Base-by-base conservation (phyloP, 208 protist genomes). In the Crithidia acanthocephali region DNA sequence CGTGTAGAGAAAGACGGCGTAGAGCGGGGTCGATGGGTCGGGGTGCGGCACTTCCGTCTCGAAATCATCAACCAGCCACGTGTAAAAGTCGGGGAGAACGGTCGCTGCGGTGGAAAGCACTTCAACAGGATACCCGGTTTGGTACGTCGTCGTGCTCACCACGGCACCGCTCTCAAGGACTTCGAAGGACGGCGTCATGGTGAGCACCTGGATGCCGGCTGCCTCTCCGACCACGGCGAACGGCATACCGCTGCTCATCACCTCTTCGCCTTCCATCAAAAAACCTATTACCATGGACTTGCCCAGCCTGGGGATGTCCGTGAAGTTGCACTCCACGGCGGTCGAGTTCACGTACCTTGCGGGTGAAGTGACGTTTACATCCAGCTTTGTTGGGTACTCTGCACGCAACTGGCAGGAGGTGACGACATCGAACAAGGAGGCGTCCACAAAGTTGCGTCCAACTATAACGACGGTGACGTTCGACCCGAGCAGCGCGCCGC, bases 371-470 rank as follows among this genome's bases (percentile, higher is more conserved):
- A 40, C 18, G 25, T 33, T 55, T 33, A 8, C 27, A 0, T 3
- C n/a, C n/a, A n/a, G n/a, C n/a, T n/a, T n/a, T n/a, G n/a, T n/a
- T n/a, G n/a, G n/a, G n/a, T n/a, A n/a, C n/a, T n/a, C n/a, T n/a
- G n/a, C n/a, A n/a, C n/a, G n/a, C n/a, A n/a, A n/a, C n/a, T n/a
- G n/a, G n/a, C n/a, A n/a, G n/a, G n/a, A n/a, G n/a, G n/a, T n/a
- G n/a, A n/a, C n/a, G n/a, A n/a, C n/a, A n/a, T n/a, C n/a, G n/a
- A n/a, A n/a, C n/a, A n/a, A n/a, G 6, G 44, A n/a, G 3, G 22
- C 30, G 18, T 62, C 40, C 22, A 64, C 13, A 23, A 72, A 72
- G n/a, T 42, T 30, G 28, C 13, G 16, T 2, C 66, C 67, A 1
- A 9, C 22, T 15, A 72, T 32, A 0, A 72, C 9, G 0, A 72